Evolutionary conservation across 495 filamentous ascomycete genomes (phyloP).

Genomic region (Peziza echinospora): DNA sequence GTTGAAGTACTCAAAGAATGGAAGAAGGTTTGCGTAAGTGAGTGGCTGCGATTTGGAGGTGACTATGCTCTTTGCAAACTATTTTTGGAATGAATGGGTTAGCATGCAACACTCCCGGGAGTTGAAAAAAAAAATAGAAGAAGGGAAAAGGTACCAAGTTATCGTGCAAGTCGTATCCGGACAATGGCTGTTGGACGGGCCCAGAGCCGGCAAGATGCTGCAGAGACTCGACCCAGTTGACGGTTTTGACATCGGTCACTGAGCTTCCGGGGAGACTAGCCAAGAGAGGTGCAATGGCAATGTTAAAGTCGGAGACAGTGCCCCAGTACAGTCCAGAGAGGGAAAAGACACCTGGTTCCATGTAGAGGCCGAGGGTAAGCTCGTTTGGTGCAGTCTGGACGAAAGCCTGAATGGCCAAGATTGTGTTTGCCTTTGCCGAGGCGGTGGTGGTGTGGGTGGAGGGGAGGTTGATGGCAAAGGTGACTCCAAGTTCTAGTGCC

Average conservation of each 20-base stretch:
- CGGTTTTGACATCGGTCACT: too few relatives aligned
- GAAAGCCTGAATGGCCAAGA: conserved; percentile 30
- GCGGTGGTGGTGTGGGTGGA: conserved; percentile 24
- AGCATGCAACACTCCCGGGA: too few relatives aligned
- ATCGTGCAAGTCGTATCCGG: conserved; percentile 22
- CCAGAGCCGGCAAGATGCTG: conserved; percentile 13
- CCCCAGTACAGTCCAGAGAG: conserved; percentile 23
- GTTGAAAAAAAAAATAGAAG: too few relatives aligned
- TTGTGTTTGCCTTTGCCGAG: conserved; percentile 22
- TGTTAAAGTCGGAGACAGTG: conserved; percentile 17
- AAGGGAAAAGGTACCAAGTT: too few relatives aligned
- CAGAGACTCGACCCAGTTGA: conserved; percentile 23
- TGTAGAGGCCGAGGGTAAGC: conserved; percentile 32
- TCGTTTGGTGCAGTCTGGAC: conserved; percentile 28
- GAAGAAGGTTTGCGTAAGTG: conserved; percentile 19
- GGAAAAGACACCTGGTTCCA: conserved; percentile 22
- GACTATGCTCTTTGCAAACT: conserved; percentile 28
- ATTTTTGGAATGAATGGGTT: too few relatives aligned
- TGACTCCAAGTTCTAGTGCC: conserved; percentile 31
- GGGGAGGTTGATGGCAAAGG: conserved; percentile 28
- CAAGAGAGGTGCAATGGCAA: conserved; percentile 25
- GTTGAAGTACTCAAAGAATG: conserved; percentile 28
- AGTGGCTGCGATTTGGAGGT: conserved; percentile 20
- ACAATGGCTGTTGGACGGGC: conserved; percentile 11
- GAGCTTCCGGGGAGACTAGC: conserved; percentile 15